Evolutionary conservation across 129 eudicot genomes (phyloP), one percentile per base, ranked within the genome.

Genomic region (Flaveria robusta): DNA sequence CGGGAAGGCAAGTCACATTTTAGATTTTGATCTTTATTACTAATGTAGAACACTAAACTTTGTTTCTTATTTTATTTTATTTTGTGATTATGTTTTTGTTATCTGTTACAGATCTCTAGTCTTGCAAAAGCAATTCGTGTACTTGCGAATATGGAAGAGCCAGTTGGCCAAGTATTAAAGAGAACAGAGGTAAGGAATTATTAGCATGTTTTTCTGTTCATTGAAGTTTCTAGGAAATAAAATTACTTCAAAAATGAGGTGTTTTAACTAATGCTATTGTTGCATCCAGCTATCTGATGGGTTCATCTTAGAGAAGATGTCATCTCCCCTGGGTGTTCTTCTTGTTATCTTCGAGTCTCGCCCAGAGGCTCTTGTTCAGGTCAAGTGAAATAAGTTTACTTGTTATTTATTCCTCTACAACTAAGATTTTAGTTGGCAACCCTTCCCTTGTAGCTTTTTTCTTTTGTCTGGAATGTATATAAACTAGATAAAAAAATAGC

Each of bases 301-400:
- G 69, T 82, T 91, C 71, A 69, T 89, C 66, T 82, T 95, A 70
- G 99, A 95, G 72, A 95, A 95, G 70, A 84, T 87, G 72, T 87
- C 99, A 46, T 89, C 97, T 80, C 90, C 97, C 16, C 78, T 95
- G 87, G 99, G 99, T 34, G 97, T 95, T 68, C 97, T 95, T 46
- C 85, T 95, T 66, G 87, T 95, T 83, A 92, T 95, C 66, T 94
- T 95, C 59, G 99, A 95, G 86, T 95, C 99, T 39, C 96, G 99
- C 7, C 99, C 99, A 3, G 99, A 94, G 74, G 99, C 99, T 69
- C 83, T 95, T 42, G 96, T 95, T 81, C 99, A 95, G 99, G 99
- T 95, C 78, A 8, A 34, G 23, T 63, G 16, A 64, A 45, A 62
- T 29, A n/a, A 10, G 34, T 41, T 45, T 71, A 34, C 41, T 15